Conservation (phyloP, 805 yeast genomes). For the Pichia phayaonensis region DNA sequence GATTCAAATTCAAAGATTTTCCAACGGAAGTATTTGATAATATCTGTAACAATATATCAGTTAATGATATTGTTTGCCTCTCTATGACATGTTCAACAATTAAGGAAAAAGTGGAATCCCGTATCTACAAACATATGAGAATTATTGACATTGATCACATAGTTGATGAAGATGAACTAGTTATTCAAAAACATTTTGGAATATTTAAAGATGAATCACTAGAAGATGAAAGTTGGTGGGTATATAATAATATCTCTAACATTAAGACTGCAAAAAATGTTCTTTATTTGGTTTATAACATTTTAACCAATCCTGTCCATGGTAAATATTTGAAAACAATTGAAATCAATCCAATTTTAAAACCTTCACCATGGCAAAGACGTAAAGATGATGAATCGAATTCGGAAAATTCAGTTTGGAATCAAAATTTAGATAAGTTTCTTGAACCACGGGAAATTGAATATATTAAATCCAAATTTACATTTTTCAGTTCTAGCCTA, state of each 20-base stretch:
- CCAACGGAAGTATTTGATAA: constrained; percentile 2
- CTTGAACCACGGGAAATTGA: constrained; percentile 10
- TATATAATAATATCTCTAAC: constrained; percentile 5
- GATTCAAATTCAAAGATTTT: background rate
- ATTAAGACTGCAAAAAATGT: constrained; percentile 10
- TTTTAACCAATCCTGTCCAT: constrained; percentile 9
- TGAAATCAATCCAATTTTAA: constrained; percentile 13
- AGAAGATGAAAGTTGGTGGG: constrained; percentile 10
- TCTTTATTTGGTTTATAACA: constrained; percentile 14
- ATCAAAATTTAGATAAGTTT: constrained; percentile 7
- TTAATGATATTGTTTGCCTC: constrained; percentile 4
- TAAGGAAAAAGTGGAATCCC: background rate
- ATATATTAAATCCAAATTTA: constrained; percentile 1
- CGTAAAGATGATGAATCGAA: constrained; percentile 5
- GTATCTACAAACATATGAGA: constrained; percentile 7
- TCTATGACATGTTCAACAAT: constrained; percentile 4
- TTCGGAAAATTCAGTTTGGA: constrained; percentile 9
- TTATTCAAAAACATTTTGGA: constrained; percentile 13
- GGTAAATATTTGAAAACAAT: constrained; percentile 12
- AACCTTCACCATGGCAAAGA: constrained; percentile 9
- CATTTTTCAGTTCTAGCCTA: constrained; percentile 6
- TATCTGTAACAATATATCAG: constrained; percentile 8
- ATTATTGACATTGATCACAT: constrained; percentile 7
- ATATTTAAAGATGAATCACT: constrained; percentile 11
- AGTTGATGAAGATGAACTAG: constrained; percentile 10